A percentile compares a stretch with the other conserved stretches of the same genome.
These are phyloP conservation scores for Santalum album DNA, from an alignment of 164 flowering plant species.

Conservation along the genomic window DNA sequence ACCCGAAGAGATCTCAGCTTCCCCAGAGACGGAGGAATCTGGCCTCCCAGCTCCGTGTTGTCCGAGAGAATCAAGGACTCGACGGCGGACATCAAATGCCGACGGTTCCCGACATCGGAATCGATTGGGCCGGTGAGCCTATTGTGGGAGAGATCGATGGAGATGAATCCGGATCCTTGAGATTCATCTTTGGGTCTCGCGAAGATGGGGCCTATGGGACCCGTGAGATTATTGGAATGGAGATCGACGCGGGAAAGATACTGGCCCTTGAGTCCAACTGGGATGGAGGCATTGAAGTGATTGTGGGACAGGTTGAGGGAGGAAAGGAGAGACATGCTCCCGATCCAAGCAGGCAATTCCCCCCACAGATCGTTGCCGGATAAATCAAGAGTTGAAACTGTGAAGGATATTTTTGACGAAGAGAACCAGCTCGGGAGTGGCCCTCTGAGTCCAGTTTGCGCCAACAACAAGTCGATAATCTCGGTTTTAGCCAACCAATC, in stretches of 20 bases:
- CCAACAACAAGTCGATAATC: too few relatives aligned
- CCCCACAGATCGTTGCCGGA: constrained; percentile 54
- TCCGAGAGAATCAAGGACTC: constrained; percentile 30
- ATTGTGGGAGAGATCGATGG: constrained; percentile 51
- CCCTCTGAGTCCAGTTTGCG: too few relatives aligned
- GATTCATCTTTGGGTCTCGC: constrained; percentile 24
- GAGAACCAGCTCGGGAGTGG: constrained; percentile 45
- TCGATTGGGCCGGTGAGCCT: constrained; percentile 42
- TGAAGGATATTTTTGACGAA: constrained; percentile 33
- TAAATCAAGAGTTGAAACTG: constrained; percentile 50
- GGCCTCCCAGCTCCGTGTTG: constrained; percentile 40
- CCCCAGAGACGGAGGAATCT: constrained; percentile 42
- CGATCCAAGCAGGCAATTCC: constrained; percentile 51
- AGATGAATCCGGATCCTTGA: constrained; percentile 36
- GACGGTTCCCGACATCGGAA: constrained; percentile 20
- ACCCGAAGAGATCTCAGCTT: constrained; percentile 24
- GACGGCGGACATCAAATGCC: constrained; percentile 23
- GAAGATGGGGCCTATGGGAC: constrained; percentile 25
- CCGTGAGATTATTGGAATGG: constrained; percentile 50
- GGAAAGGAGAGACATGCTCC: constrained; percentile 56
- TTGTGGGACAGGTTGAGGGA: constrained; percentile 67
- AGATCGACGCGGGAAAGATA: constrained; percentile 49
- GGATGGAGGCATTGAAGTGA: constrained; percentile 43
- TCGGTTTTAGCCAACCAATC: too few relatives aligned
- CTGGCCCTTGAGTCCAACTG: constrained; percentile 40